Evolutionary conservation across 495 filamentous ascomycete species (phyloP), one percentile per base, ranked within the genome.

Genomic region (Xylaria palmicola): DNA sequence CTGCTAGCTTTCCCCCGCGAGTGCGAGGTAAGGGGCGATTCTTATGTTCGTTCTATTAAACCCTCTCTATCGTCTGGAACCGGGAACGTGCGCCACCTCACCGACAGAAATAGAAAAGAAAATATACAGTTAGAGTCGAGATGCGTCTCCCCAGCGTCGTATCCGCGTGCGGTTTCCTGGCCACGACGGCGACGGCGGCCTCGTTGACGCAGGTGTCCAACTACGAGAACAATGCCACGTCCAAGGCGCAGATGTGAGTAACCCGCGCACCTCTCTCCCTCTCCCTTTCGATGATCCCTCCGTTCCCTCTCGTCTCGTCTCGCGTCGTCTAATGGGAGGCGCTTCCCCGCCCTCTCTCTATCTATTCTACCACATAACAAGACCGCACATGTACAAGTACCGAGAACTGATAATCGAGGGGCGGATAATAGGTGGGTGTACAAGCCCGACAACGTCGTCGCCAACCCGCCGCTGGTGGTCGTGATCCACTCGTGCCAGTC

Each of bases 401-500:
- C n/a, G n/a, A n/a, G n/a, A n/a, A n/a, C n/a, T n/a, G n/a, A n/a
- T n/a, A n/a, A n/a, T n/a, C n/a, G n/a, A n/a, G n/a, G n/a, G n/a
- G n/a, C n/a, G n/a, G n/a, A n/a, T n/a, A 52, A 52, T 8, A 77
- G 72, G 77, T 83, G 75, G 44, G 76, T 83, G 20, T 82, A 84
- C 63, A 78, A 84, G 45, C 82, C 83, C 2, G 78, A 80, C 65
- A 81, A 79, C 36, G 73, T 86, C 1, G 73, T 77, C 8, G 41
- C 59, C 4, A 84, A 79, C 45, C 80, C 84, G 12, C 75, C 78
- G 1, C 72, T 86, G 22, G 73, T 86, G 3, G 77, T 86, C 2
- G 85, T 80, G 0, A 80, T 86, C 60, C 76, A 86, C 71, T 83
- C 77, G 62, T 86, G 84, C 72, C 77, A 77, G 56, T 82, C 82